Percentiles rank a stretch among this genome's conserved stretches.
These are phyloP conservation scores for Suillus lakei DNA, from an alignment of 768 basidiomycete species.

Conservation along the genomic window DNA sequence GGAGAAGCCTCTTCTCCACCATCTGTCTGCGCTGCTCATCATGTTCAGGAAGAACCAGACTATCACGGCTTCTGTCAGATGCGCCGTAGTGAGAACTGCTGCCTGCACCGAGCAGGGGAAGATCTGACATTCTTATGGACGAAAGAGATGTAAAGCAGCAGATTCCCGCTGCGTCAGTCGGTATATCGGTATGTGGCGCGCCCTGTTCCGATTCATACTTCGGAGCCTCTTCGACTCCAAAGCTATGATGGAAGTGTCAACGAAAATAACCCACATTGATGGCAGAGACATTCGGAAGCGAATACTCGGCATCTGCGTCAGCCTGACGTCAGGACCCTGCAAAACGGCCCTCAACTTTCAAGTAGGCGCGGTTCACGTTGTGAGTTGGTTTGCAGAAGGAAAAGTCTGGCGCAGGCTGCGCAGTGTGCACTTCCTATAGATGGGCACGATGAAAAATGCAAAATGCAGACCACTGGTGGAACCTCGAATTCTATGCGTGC, in stretches of 20 bases:
- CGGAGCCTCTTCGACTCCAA: not conserved
- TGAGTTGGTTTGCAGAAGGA: too few relatives aligned
- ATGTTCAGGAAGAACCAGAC: slow-evolving; percentile 2
- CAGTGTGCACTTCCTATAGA: too few relatives aligned
- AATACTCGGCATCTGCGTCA: not conserved
- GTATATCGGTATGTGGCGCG: not conserved
- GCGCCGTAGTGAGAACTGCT: not conserved
- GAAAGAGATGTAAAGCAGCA: not conserved
- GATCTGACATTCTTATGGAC: not conserved
- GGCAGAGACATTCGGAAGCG: not conserved
- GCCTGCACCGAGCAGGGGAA: not conserved
- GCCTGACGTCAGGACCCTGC: too few relatives aligned
- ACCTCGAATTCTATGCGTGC: too few relatives aligned
- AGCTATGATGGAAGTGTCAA: not conserved
- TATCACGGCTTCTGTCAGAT: not conserved
- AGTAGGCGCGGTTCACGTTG: too few relatives aligned
- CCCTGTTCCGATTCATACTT: not conserved
- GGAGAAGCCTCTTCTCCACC: slow-evolving; percentile 48
- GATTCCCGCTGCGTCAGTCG: not conserved
- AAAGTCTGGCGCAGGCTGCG: too few relatives aligned
- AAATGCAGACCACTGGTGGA: too few relatives aligned
- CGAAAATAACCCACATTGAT: not conserved
- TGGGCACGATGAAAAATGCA: too few relatives aligned
- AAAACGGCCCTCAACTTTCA: too few relatives aligned
- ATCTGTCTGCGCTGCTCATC: slow-evolving; percentile 37